Evolutionary conservation across 139 green algal species (phyloP).

Genomic region (Haematococcus lacustris): DNA sequence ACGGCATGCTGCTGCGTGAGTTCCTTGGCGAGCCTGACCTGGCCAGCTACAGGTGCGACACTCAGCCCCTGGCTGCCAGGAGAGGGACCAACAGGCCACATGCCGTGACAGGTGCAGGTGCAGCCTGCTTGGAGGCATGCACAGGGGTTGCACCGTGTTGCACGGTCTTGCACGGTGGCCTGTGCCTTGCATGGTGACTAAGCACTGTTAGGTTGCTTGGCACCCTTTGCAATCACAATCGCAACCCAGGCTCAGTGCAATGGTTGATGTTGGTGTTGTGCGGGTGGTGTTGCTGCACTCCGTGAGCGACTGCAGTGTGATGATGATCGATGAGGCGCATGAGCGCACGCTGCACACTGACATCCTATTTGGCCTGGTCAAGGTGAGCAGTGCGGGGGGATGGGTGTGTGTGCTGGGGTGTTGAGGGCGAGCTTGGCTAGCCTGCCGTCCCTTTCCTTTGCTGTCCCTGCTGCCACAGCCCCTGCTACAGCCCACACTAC

Average conservation of each 20-base stretch:
- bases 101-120: too few relatives aligned
- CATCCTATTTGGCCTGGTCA: conserved; percentile 26
- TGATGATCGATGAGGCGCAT: conserved; percentile 98
- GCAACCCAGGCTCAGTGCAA: too few relatives aligned
- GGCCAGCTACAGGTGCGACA: conserved; percentile 66
- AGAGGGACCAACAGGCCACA: background rate
- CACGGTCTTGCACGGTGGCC: background rate
- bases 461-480: background rate
- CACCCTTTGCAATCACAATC: too few relatives aligned
- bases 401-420: background rate
- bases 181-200: too few relatives aligned
- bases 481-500: background rate
- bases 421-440: background rate
- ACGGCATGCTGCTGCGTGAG: conserved; percentile 97
- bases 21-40: conserved; percentile 95
- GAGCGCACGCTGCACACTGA: conserved; percentile 96
- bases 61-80: background rate
- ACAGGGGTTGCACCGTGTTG: background rate
- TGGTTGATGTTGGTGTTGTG: background rate
- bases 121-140: background rate
- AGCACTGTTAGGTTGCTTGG: too few relatives aligned
- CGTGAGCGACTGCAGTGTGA: conserved; percentile 43
- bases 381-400: conserved; percentile 21
- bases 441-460: background rate
- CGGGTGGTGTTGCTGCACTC: background rate